Base-by-base conservation (phyloP, 2,329 filamentous ascomycete species). In the Apiospora hydei region DNA sequence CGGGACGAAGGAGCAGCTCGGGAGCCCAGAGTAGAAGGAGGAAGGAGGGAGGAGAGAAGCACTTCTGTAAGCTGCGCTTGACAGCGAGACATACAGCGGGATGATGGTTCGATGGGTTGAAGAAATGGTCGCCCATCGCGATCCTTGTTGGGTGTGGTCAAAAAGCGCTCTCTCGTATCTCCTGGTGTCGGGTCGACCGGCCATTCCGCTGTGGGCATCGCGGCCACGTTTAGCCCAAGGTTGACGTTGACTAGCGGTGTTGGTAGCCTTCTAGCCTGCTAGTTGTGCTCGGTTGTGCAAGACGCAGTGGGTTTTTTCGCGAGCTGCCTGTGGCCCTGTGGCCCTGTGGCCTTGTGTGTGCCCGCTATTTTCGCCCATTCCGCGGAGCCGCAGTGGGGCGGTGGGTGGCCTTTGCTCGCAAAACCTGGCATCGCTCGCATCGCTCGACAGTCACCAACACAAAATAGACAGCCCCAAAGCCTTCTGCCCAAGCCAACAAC, bases 321-420 rank as follows among this genome's bases (percentile, higher is more conserved):
- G 10, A 49, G 30, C 30, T 61, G 26, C 26, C 53, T 61, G 30
- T 46, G 44, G 16, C 18, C 16, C 34, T 38, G 26, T 30, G 26
- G 26, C 26, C 26, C 26, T 30, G 26, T 30, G 26, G 26, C 26
- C 26, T 16, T 18, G 43, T 47, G 5, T 11, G 41, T 43, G 51
- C 5, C 53, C 53, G 53, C 16, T 24, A 34, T 64, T 14, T 64
- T 30, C 57, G 11, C 26, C 53, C 53, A 61, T 61, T 61, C 53
- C 53, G 53, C 53, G 53, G 53, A 61, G 53, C 53, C 53, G 53
- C 53, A 61, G 53, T 34, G 53, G 53, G 53, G 30, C 34, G 57
- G 18, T n/a, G 30, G 57, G 57, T 41, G 57, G 57, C 41, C 57
- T 41, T 21, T 64, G 57, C 57, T 64, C 57, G 57, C 30, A 64